A percentile compares a stretch with the other conserved stretches of the same genome.
phyloP scores from a whole-genome alignment of 2,329 filamentous ascomycete species.

The Fusarium vanettenii region DNA sequence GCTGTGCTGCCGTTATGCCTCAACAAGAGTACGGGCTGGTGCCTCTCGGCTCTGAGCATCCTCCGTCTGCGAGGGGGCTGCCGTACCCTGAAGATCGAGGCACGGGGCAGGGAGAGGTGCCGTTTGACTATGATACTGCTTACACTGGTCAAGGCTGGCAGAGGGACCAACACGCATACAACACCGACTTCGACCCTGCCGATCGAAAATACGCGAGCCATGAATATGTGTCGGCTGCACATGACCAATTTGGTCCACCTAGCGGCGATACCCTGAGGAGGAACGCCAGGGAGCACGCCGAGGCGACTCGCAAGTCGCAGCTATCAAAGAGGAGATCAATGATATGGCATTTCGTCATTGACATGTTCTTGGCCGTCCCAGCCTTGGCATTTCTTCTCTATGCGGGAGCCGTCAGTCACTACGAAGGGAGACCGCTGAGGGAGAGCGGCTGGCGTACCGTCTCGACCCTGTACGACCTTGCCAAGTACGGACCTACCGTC shows the following conservation, averaged over 20 bases:
- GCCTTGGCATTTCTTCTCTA: slow-evolving; percentile 8
- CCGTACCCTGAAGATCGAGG: background rate
- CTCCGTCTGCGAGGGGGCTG: background rate
- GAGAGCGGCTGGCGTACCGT: background rate
- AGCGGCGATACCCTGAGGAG: background rate
- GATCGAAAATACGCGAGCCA: background rate
- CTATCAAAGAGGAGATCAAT: background rate
- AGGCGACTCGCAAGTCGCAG: background rate
- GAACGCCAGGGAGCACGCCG: background rate
- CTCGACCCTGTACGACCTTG: background rate
- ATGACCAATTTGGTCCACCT: background rate
- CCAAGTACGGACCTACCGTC: background rate
- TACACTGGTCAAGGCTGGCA: background rate
- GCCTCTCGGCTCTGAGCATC: background rate
- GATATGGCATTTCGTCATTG: background rate
- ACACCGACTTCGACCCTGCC: background rate
- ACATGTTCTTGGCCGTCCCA: slow-evolving; percentile 4
- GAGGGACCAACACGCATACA: background rate
- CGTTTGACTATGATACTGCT: background rate
- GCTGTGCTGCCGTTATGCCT: background rate
- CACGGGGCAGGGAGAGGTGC: background rate
- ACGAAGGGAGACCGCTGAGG: background rate
- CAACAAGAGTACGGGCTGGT: background rate
- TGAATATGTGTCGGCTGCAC: background rate
- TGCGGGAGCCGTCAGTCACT: background rate